Base-by-base conservation (phyloP, 352 stramenopile species). In the Globisporangium polare region DNA sequence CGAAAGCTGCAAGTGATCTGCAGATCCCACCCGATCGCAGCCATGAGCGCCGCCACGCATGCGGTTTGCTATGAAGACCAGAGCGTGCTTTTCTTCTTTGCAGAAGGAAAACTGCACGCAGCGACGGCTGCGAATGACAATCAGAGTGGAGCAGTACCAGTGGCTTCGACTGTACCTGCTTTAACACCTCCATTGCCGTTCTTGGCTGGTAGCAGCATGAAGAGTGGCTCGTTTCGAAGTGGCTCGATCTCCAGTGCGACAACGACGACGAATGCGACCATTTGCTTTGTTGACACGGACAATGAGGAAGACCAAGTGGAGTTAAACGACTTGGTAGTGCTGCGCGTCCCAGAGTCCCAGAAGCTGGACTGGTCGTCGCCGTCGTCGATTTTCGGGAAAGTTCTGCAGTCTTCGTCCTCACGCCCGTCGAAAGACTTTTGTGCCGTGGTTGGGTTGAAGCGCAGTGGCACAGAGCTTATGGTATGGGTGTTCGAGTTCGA, bases 401-500 rank as follows among this genome's bases (percentile, higher is more conserved):
- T 52, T 46, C 43, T 49, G 33, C 13, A 37, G 10, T 43, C 50
- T n/a, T 51, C 64, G 22, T 73, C 58, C 53, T 66, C 63, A 53
- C 65, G 22, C 5, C 56, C 35, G n/a, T 65, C 65, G 1, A 90
- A 85, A 35, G 83, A 92, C 65, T 92, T 75, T 39, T 88, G 66
- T 31, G 77, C 87, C 50, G 62, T 86, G 31, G 20, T 88, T 68
- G 83, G 77, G 17, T 26, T 87, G n/a, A 69, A 75, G 29, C 64
- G 65, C 45, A 65, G 58, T 7, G 70, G 74, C 15, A 63, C 20
- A 41, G 70, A 75, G 24, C 33, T 91, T n/a, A 60, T 74, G 18
- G 49, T 88, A 18, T 91, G 82, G 80, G 65, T 88, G 2, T 89
- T 91, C 53, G 74, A 78, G 7, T 73, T 89, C 20, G 68, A 75